A percentile compares a stretch with the other conserved stretches of the same genome.
Conservation (phyloP, 176 grass and related monocot genomes). For the Bonia amplexicaulis region DNA sequence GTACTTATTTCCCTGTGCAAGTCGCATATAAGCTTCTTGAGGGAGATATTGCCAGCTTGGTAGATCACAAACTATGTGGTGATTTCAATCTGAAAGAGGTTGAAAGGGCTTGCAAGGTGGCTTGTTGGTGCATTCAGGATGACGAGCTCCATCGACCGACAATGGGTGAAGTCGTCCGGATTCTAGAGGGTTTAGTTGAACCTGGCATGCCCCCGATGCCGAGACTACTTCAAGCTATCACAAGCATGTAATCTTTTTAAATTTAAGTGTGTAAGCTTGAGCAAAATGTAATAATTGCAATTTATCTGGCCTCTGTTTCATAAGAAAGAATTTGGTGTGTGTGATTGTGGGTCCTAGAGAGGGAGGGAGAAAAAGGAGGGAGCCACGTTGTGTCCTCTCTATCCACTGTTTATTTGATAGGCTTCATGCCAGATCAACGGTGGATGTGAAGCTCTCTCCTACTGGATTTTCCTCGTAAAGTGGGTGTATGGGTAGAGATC, state of each 20-base stretch:
- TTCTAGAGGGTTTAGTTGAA: conserved; percentile 30
- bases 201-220: conserved; percentile 36
- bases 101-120: conserved; percentile 37
- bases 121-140: conserved; percentile 52
- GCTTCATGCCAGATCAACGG: too few relatives aligned
- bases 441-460: too few relatives aligned
- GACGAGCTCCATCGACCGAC: conserved; percentile 25
- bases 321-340: not conserved
- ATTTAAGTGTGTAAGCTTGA: not conserved
- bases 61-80: conserved; percentile 29
- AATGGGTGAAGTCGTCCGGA: conserved; percentile 39
- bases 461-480: too few relatives aligned
- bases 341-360: not conserved
- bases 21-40: conserved; percentile 19
- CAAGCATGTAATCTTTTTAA: not conserved
- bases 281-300: not conserved
- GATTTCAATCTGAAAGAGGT: conserved; percentile 19
- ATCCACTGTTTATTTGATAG: too few relatives aligned
- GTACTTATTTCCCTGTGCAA: conserved; percentile 29
- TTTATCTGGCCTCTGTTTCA: not conserved
- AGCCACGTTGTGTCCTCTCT: too few relatives aligned
- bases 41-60: conserved; percentile 33
- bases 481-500: too few relatives aligned
- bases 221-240: conserved; percentile 30
- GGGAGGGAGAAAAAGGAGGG: too few relatives aligned